A percentile compares a stretch with the other conserved stretches of the same genome.
Conservation (phyloP, 2,329 filamentous ascomycete species). For the Hypomyces perniciosus region DNA sequence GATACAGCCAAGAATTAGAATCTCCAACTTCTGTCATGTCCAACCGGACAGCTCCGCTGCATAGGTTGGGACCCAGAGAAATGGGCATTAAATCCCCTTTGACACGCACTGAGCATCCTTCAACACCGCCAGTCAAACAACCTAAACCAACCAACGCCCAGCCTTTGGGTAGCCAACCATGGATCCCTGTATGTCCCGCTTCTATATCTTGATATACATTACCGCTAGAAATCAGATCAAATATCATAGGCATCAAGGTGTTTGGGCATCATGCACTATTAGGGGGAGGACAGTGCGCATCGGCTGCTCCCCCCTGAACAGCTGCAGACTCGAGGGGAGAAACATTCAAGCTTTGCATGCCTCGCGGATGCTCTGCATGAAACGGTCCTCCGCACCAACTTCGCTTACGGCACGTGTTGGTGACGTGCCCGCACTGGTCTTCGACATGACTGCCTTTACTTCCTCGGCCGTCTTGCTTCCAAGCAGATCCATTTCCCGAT, state of each 20-base stretch:
- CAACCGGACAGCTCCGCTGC: not conserved
- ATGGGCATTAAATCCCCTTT: constrained; percentile 1
- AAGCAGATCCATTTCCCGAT: constrained; percentile 47
- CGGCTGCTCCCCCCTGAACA: not conserved
- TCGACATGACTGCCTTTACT: constrained; percentile 34
- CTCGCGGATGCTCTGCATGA: constrained; percentile 30
- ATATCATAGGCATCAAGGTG: constrained; percentile 6
- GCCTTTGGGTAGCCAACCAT: constrained; percentile 5
- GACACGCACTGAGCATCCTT: constrained; percentile 4
- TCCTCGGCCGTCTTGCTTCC: constrained; percentile 40
- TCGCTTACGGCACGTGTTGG: constrained; percentile 33
- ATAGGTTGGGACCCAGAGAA: not conserved
- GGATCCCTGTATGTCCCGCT: constrained; percentile 4
- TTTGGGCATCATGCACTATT: not conserved
- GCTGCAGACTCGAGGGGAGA: not conserved
- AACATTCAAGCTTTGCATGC: constrained; percentile 26
- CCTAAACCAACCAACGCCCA: constrained; percentile 15
- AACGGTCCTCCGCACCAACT: constrained; percentile 42
- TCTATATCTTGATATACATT: constrained; percentile 22
- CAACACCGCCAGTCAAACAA: not conserved
- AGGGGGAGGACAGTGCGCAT: not conserved
- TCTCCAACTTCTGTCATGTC: not conserved
- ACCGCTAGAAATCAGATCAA: constrained; percentile 16
- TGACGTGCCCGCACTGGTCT: constrained; percentile 23
- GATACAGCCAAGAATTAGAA: not conserved